Conservation (phyloP, 2,329 filamentous ascomycete species). For the Phialocephala subalpina region DNA sequence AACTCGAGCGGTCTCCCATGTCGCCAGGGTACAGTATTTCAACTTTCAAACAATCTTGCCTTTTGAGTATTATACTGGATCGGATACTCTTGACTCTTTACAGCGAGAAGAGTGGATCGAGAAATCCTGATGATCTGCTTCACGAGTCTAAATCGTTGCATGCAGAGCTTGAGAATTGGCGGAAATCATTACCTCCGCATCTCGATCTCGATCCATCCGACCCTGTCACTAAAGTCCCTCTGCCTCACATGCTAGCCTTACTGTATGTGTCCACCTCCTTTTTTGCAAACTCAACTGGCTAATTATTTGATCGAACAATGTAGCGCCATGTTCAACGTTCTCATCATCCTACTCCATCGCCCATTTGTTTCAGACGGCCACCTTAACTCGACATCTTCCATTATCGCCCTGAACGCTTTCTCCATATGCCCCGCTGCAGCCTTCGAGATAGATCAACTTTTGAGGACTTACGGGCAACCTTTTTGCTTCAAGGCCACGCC, state of each 20-base stretch:
- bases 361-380: conserved; percentile 60
- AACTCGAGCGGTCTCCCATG: conserved; percentile 42
- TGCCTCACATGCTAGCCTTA: conserved; percentile 54
- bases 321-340: conserved; percentile 56
- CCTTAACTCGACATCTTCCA: conserved; percentile 51
- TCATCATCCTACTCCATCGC: conserved; percentile 61
- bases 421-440: conserved; percentile 55
- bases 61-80: conserved; percentile 57
- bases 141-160: conserved; percentile 48
- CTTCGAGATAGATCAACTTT: conserved; percentile 51
- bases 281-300: neutral
- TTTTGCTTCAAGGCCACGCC: conserved; percentile 57
- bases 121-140: conserved; percentile 46
- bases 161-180: conserved; percentile 52
- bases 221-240: conserved; percentile 46
- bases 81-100: conserved; percentile 55
- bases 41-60: conserved; percentile 51
- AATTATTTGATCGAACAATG: neutral
- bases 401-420: conserved; percentile 51
- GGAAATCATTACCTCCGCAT: conserved; percentile 50
- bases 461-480: conserved; percentile 53
- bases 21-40: conserved; percentile 52
- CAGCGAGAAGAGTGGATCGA: conserved; percentile 49
- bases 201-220: conserved; percentile 48
- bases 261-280: conserved; percentile 31